A percentile compares a stretch with the other conserved stretches of the same genome.
Conservation (phyloP, 1,139 yeast species). For the Hansenula lynferdii region DNA sequence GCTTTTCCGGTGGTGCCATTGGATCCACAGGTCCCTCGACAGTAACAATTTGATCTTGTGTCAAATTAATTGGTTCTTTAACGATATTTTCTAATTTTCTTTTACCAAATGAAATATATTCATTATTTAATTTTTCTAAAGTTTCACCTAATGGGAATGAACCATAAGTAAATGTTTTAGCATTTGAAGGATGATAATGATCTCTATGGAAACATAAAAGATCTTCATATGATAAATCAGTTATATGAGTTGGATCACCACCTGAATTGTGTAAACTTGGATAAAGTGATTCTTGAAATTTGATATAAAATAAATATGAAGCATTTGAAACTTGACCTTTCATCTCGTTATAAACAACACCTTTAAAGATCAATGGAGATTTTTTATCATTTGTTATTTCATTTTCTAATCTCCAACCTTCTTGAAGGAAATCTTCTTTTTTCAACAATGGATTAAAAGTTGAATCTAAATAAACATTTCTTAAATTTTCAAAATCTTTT, state of each 20-base stretch:
- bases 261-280: slow-evolving; percentile 88
- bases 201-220: slow-evolving; percentile 66
- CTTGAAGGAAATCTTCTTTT: slow-evolving; percentile 84
- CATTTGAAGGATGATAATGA: slow-evolving; percentile 87
- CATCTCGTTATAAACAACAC: slow-evolving; percentile 98
- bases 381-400: slow-evolving; percentile 49
- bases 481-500: slow-evolving; percentile 75
- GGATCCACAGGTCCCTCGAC: slow-evolving; percentile 81
- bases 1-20: slow-evolving; percentile 66
- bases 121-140: slow-evolving; percentile 49
- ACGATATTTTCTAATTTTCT: slow-evolving; percentile 27
- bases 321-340: slow-evolving; percentile 95
- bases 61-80: slow-evolving; percentile 39
- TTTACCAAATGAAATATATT: slow-evolving; percentile 50
- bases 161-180: slow-evolving; percentile 87
- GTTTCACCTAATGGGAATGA: slow-evolving; percentile 62
- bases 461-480: slow-evolving; percentile 86
- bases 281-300: slow-evolving; percentile 80
- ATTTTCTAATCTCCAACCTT: slow-evolving; percentile 96
- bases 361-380: slow-evolving; percentile 73
- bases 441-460: slow-evolving; percentile 78
- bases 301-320: slow-evolving; percentile 77
- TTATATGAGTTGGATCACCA: slow-evolving; percentile 85
- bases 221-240: slow-evolving; percentile 69
- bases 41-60: slow-evolving; percentile 29